These are phyloP conservation scores for Fragaria iinumae DNA, from an alignment of 306 rosid species.

Conservation along the genomic window DNA sequence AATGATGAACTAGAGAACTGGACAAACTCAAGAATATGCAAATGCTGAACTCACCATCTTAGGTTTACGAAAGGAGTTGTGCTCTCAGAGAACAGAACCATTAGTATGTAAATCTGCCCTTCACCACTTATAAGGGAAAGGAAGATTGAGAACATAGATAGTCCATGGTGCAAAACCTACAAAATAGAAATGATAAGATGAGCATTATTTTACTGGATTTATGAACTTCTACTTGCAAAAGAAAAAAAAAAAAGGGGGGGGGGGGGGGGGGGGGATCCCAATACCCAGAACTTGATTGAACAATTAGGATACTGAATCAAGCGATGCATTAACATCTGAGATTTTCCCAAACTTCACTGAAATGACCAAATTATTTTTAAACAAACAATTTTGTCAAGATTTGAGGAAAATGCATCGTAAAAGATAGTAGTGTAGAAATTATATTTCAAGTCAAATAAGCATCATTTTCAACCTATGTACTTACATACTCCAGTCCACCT, in stretches of 20 bases:
- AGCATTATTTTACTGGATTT: slow-evolving; percentile 21
- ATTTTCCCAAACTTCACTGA: not conserved
- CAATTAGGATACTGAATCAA: not conserved
- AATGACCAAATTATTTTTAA: not conserved
- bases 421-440: not conserved
- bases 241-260: not conserved
- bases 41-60: slow-evolving; percentile 64
- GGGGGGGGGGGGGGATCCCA: not conserved
- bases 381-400: slow-evolving; percentile 4
- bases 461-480: slow-evolving; percentile 31
- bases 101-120: slow-evolving; percentile 76
- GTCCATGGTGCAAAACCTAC: slow-evolving; percentile 80
- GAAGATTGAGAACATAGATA: slow-evolving; percentile 73
- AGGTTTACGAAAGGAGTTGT: slow-evolving; percentile 90
- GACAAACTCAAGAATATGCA: slow-evolving; percentile 15
- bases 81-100: slow-evolving; percentile 86
- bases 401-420: not conserved
- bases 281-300: not conserved
- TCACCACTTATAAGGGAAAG: slow-evolving; percentile 75
- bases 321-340: not conserved
- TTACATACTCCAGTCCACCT: slow-evolving; percentile 92
- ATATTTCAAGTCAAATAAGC: slow-evolving; percentile 7
- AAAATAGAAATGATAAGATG: slow-evolving; percentile 22
- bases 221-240: slow-evolving; percentile 17
- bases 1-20: slow-evolving; percentile 19